Evolutionary conservation across 2,329 filamentous ascomycete species (phyloP), one percentile per base, ranked within the genome.

Genomic region (Boeremia lycopersici): DNA sequence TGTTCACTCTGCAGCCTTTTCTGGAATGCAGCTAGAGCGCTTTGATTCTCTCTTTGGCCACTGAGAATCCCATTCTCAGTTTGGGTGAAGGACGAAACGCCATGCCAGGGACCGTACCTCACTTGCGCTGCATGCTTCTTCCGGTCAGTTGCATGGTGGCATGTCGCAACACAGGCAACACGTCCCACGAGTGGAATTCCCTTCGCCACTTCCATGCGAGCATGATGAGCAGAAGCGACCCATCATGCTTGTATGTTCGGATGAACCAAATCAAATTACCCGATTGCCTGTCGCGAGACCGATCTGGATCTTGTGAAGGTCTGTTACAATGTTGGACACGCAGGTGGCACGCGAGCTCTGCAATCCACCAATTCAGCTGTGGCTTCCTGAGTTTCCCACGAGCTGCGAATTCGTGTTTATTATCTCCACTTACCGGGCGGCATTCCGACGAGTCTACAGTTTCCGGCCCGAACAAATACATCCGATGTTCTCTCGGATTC

Each of bases 371-470:
- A 46, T 30, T 25, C 19, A 34, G 46, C 36, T 28, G 26, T 39
- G 17, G 35, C 45, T 40, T 41, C 17, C 19, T 15, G 15, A 48
- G 26, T 28, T 43, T 34, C 40, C 26, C 56, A 51, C 15, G 28
- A 33, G n/a, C 17, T 29, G 30, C 34, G 44, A 7, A 46, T 1
- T 17, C 42, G 42, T 42, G 26, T 30, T 42, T 28, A 28, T 35
- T 8, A 39, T 17, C 47, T 31, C 56, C 51, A 56, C 48, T 52
- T 42, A 8, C 56, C 51, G 56, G 30, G 36, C 56, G 47, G 51
- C 41, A 52, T 48, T 29, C 56, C 48, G 48, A 48, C 23, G 43
- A 43, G 17, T 39, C 28, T 13, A 52, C 28, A 11, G 8, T 23
- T 34, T 31, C 35, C 52, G 56, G 52, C 44, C 56, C 56, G 56